Conservation (phyloP, 768 basidiomycete genomes). For the Podaxis mareebaensis region DNA sequence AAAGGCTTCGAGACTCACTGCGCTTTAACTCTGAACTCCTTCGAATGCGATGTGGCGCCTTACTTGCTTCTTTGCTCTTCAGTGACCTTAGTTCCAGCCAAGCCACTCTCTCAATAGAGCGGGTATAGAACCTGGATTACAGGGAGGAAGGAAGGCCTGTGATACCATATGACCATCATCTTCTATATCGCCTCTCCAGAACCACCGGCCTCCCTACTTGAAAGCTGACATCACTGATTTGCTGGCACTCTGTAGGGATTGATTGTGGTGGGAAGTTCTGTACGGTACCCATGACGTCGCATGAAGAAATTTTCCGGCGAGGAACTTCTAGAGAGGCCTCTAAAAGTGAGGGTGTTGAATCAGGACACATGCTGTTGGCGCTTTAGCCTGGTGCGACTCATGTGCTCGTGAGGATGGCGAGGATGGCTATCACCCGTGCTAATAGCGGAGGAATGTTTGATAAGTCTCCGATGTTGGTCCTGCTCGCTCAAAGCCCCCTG, state of each 20-base stretch:
- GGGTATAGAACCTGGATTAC: background rate
- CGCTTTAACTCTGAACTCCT: background rate
- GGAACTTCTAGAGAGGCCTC: background rate
- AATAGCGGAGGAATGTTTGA: constrained; percentile 5
- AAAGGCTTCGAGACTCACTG: background rate
- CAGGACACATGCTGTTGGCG: background rate
- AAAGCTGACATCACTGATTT: background rate
- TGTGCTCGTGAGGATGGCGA: background rate
- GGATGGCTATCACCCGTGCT: constrained; percentile 6
- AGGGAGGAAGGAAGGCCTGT: background rate
- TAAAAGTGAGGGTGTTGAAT: background rate
- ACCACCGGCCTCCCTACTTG: background rate
- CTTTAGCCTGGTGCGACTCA: background rate
- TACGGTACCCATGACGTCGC: background rate
- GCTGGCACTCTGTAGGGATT: background rate
- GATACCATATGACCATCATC: background rate
- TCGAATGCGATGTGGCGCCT: background rate
- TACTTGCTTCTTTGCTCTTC: background rate
- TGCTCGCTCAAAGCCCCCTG: background rate
- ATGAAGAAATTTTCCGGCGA: background rate
- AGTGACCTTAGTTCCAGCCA: background rate
- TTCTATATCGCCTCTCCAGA: constrained; percentile 6
- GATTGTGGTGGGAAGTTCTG: too few species aligned
- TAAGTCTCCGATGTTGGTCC: background rate
- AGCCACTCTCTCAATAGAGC: background rate